Evolutionary conservation across 345 rosid genomes (phyloP), one percentile per base, ranked within the genome.

Genomic region (Eucalyptus curtisii): DNA sequence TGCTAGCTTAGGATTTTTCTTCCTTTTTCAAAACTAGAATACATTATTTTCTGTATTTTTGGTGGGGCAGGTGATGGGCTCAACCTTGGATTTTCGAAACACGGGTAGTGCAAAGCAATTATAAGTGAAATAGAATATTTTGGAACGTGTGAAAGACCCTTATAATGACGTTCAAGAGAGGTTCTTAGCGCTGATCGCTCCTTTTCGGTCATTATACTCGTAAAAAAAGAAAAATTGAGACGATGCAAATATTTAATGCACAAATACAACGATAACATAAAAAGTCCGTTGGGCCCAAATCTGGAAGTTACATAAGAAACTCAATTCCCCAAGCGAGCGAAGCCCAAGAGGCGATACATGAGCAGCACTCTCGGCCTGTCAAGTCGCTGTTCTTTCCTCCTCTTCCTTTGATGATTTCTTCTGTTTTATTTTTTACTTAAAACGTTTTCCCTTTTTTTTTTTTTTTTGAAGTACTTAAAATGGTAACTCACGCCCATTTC

Each of bases 381-480:
- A 17, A 71, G 81, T 33, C 44, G 45, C 7, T 71, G 81, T 71
- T 9, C 45, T 71, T 71, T 71, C 45, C 81, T 71, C 22, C 81
- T 19, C 40, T 71, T 17, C 45, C 44, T 71, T 37, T 1, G 80
- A 33, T 33, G 81, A 71, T 17, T 16, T 71, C 81, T 71, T 71
- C 81, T 71, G 44, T 3, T 33, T 33, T 19, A 2, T 71, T 33
- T 17, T 33, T 33, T 33, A 71, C 7, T 71, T 71, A 33, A 33
- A 33, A 33, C 2, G 4, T 4, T 33, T 3, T 9, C 33, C 10
- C 0, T n/a, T n/a, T 16, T n/a, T 30, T 30, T 14, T 8, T 4
- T 19, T 19, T 31, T 50, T 50, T 17, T 33, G 13, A 37, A 17
- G 25, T 71, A 71, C 22, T 33, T 71, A 19, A 71, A 33, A 71